phyloP scores from a whole-genome alignment of 1,284 basidiomycete species.

The Rhodotorula sp. region DNA sequence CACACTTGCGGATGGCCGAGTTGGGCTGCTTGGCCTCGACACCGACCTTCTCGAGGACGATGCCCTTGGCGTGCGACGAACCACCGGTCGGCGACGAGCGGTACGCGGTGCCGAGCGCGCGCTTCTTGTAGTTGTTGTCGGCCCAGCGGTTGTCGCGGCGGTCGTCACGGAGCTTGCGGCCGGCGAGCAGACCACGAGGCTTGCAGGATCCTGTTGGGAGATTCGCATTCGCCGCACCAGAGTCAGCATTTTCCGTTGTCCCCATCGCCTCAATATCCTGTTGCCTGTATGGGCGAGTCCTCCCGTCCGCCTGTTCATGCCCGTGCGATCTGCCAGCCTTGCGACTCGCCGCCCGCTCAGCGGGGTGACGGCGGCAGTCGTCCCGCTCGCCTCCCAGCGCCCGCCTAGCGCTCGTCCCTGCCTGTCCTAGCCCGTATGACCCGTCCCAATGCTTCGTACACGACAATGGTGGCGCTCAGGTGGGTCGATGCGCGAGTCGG shows the following conservation, averaged over 20 bases:
- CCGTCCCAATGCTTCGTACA: no score
- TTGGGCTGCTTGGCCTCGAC: constrained; percentile 94
- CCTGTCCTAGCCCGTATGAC: no score
- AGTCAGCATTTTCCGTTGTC: neutral
- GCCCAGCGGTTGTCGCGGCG: constrained; percentile 99
- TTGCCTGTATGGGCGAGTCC: neutral
- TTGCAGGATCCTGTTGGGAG: constrained; percentile 22
- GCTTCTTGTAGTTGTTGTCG: constrained; percentile 99
- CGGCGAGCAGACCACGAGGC: constrained; percentile 99
- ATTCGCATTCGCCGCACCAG: no score
- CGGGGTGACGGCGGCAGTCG: no score
- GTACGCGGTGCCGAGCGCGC: constrained; percentile 98
- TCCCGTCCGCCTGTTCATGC: no score
- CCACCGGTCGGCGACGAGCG: constrained; percentile 99
- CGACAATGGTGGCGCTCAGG: no score
- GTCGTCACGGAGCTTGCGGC: constrained; percentile 93
- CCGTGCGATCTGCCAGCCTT: no score
- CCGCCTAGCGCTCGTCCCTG: no score
- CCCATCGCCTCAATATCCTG: neutral
- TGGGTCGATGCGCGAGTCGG: neutral
- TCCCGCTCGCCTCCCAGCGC: no score
- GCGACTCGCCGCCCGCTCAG: no score
- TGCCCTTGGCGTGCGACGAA: constrained; percentile 99
- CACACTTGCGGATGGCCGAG: constrained; percentile 99
- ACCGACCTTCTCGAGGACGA: constrained; percentile 94